These are phyloP conservation scores for Pascua sp. DNA, from an alignment of 1,284 basidiomycete genomes.

Conservation along the genomic window DNA sequence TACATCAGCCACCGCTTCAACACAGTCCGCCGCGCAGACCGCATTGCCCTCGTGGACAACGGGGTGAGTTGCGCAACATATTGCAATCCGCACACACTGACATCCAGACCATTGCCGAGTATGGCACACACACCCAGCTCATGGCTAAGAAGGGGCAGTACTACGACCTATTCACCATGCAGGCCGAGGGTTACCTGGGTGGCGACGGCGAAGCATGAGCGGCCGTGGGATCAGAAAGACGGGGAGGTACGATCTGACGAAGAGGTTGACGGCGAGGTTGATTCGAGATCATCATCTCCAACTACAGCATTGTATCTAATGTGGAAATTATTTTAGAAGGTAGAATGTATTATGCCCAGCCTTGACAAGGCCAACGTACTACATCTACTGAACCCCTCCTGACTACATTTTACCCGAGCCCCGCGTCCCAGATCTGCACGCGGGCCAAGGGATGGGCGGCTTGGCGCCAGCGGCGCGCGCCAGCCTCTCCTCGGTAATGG, in stretches of 20 bases:
- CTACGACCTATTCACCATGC: constrained; percentile 17
- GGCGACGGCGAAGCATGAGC: neutral
- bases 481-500: neutral
- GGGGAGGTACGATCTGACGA: neutral
- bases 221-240: neutral
- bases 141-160: constrained; percentile 51
- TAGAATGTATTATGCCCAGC: no score
- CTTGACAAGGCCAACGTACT: no score
- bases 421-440: no score
- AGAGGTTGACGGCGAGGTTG: neutral
- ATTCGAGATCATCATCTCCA: neutral
- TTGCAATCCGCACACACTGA: neutral
- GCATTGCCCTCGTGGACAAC: constrained; percentile 75
- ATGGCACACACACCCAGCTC: constrained; percentile 73
- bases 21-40: constrained; percentile 28
- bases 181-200: constrained; percentile 3
- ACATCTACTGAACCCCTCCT: no score
- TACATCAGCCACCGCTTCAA: constrained; percentile 75
- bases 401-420: no score
- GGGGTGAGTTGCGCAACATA: constrained; percentile 51
- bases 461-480: neutral
- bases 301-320: no score
- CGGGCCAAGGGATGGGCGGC: no score
- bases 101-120: constrained; percentile 60
- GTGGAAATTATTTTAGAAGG: no score